phyloP scores from a whole-genome alignment of 768 basidiomycete species.

The Amanita subjunquillea region DNA sequence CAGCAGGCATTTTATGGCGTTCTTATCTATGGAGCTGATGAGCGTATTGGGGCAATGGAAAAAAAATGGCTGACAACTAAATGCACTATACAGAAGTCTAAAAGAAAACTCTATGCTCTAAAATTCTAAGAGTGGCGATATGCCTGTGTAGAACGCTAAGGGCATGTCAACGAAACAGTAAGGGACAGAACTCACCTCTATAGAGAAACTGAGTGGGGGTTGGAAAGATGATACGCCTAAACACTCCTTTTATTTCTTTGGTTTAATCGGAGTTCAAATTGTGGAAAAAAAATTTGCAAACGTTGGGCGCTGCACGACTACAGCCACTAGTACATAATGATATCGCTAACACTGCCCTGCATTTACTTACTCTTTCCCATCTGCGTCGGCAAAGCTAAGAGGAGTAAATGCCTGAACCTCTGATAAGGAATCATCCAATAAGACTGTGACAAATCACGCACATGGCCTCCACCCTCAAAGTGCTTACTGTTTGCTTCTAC shows the following conservation, averaged over 20 bases:
- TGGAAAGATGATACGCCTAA: neutral
- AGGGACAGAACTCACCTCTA: neutral
- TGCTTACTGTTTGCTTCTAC: constrained; percentile 98
- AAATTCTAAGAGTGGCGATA: constrained; percentile 5
- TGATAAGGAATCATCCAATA: constrained; percentile 13
- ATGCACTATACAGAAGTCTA: neutral
- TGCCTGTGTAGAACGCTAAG: neutral
- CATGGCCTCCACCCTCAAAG: constrained; percentile 83
- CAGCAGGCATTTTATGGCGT: constrained; percentile 63
- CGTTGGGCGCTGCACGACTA: neutral
- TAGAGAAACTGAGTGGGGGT: constrained; percentile 8
- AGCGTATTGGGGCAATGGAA: neutral
- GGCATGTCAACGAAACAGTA: neutral
- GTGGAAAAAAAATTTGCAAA: constrained; percentile 2
- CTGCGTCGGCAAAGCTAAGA: constrained; percentile 34
- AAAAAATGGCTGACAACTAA: neutral
- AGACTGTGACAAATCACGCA: constrained; percentile 33
- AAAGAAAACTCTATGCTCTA: neutral
- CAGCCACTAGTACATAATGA: neutral
- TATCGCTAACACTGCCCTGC: neutral
- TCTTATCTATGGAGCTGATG: constrained; percentile 29
- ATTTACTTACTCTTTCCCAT: constrained; percentile 23
- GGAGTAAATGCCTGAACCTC: constrained; percentile 34
- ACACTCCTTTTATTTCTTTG: neutral
- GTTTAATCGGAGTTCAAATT: constrained; percentile 3